phyloP scores from a whole-genome alignment of 768 basidiomycete genomes.

The Fomitopsis serialis region DNA sequence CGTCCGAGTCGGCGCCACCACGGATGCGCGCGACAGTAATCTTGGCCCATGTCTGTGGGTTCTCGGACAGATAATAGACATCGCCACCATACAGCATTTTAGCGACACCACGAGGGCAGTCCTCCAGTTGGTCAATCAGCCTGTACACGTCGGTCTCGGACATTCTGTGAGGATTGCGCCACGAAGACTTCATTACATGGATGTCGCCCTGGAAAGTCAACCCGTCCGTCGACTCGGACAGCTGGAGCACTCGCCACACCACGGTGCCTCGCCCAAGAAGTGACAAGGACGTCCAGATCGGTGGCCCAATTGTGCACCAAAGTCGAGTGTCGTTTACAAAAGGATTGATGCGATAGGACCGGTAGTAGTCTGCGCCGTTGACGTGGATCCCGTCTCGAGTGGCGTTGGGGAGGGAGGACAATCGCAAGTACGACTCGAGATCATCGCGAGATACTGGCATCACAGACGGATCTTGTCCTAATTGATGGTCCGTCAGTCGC shows the following conservation, averaged over 20 bases:
- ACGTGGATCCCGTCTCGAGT: too few species aligned
- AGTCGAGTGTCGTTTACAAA: background rate
- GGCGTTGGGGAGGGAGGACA: too few species aligned
- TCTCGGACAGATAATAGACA: background rate
- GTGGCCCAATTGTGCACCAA: slow-evolving; percentile 3
- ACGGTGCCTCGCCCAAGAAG: slow-evolving; percentile 11
- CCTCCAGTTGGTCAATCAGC: background rate
- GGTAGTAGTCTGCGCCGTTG: too few species aligned
- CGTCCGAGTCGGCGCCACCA: background rate
- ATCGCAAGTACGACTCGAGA: too few species aligned
- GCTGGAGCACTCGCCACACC: slow-evolving; percentile 8
- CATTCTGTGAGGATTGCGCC: background rate
- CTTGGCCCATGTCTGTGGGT: too few species aligned
- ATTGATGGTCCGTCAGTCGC: background rate
- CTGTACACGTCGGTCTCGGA: slow-evolving; percentile 1
- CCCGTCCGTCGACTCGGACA: too few species aligned
- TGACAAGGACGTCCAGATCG: slow-evolving; percentile 10
- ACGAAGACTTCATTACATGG: background rate
- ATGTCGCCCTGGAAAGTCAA: too few species aligned
- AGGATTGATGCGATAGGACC: too few species aligned
- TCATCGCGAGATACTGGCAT: too few species aligned
- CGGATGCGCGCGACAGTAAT: background rate
- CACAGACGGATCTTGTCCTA: slow-evolving; percentile 8
- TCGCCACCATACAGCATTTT: background rate
- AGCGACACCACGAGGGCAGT: background rate